Conservation (phyloP, 1,284 basidiomycete genomes). For the Ceratobasidium sp. region DNA sequence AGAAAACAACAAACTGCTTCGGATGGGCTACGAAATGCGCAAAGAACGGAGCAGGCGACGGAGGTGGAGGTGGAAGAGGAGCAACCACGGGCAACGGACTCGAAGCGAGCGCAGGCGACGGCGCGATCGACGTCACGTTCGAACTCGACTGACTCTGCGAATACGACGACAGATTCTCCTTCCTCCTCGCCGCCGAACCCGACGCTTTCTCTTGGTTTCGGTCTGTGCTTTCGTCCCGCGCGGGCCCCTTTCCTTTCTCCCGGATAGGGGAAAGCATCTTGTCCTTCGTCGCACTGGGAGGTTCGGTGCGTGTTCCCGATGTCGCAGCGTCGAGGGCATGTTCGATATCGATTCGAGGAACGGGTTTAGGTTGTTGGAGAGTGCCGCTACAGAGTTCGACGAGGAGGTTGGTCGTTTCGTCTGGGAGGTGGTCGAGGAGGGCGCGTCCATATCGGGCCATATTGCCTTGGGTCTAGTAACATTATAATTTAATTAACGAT, state of each 20-base stretch:
- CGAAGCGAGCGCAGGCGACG: constrained; percentile 51
- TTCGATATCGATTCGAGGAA: constrained; percentile 61
- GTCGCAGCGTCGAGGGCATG: constrained; percentile 53
- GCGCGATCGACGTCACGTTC: constrained; percentile 37
- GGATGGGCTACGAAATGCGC: constrained; percentile 94
- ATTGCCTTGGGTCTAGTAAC: constrained; percentile 77
- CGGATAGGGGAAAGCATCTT: background rate
- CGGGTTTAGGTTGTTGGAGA: constrained; percentile 57
- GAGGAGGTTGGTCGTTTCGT: constrained; percentile 88
- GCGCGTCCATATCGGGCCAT: constrained; percentile 85
- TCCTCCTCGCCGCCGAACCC: background rate
- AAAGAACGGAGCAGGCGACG: constrained; percentile 89
- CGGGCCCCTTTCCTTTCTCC: background rate
- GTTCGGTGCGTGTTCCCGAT: constrained; percentile 47
- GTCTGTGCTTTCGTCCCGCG: background rate
- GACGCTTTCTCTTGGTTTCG: constrained; percentile 34
- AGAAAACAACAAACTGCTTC: constrained; percentile 83
- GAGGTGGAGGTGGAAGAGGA: constrained; percentile 53
- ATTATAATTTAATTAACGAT: constrained; percentile 25
- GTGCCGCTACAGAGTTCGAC: constrained; percentile 91
- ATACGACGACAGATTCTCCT: constrained; percentile 31
- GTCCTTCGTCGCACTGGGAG: background rate
- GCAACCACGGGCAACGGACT: constrained; percentile 49
- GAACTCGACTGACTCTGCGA: constrained; percentile 22
- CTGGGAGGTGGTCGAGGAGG: constrained; percentile 82